These are phyloP conservation scores for Talaromyces sp. DNA, from an alignment of 2,329 filamentous ascomycete genomes.

Conservation along the genomic window DNA sequence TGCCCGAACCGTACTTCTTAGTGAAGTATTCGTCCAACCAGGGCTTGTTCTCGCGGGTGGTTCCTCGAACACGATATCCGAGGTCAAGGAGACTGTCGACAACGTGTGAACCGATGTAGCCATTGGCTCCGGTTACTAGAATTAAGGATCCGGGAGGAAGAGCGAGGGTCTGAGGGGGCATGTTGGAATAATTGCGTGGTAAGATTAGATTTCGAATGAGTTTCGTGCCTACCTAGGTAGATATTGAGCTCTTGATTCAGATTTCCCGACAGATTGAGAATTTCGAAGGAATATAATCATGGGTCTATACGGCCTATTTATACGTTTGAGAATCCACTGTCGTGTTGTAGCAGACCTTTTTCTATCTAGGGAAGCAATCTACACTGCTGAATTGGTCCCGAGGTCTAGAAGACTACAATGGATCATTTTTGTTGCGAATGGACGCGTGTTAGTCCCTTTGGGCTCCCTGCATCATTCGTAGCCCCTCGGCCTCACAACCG, in stretches of 20 bases:
- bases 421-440: too few species aligned
- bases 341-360: not conserved
- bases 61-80: slow-evolving; percentile 42
- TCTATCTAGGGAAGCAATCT: too few species aligned
- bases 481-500: too few species aligned
- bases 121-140: slow-evolving; percentile 18
- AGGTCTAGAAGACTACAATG: too few species aligned
- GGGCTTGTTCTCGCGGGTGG: slow-evolving; percentile 32
- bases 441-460: too few species aligned
- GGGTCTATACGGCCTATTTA: not conserved
- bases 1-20: not conserved
- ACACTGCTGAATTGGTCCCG: too few species aligned
- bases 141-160: not conserved
- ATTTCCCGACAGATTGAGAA: too few species aligned
- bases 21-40: slow-evolving; percentile 26
- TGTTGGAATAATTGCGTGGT: not conserved
- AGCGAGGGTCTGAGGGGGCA: not conserved
- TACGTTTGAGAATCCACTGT: not conserved
- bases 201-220: not conserved
- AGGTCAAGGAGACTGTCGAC: slow-evolving; percentile 34
- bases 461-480: too few species aligned
- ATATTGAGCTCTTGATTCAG: not conserved
- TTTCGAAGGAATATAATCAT: not conserved
- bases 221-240: too few species aligned
- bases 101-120: slow-evolving; percentile 41